Evolutionary conservation across 2,329 filamentous ascomycete genomes (phyloP).

Genomic region (Ophiostoma sp.): DNA sequence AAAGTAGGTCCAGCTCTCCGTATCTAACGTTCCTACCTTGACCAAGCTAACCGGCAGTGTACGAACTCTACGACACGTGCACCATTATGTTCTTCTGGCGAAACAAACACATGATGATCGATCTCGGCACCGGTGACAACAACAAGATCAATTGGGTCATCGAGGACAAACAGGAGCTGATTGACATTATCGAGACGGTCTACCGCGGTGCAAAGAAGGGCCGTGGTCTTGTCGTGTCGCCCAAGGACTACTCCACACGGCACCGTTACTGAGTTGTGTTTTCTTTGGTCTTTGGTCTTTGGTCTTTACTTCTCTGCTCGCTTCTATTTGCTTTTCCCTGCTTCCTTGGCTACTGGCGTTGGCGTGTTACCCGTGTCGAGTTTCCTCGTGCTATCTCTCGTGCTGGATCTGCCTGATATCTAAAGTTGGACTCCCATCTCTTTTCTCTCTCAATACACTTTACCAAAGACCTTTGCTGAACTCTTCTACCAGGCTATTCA

Average conservation of each 20-base stretch:
- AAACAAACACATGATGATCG: constrained; percentile 98
- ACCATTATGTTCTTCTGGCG: constrained; percentile 86
- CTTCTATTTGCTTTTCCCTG: not conserved
- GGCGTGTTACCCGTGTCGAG: not conserved
- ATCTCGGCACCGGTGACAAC: constrained; percentile 97
- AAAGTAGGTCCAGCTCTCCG: constrained; percentile 37
- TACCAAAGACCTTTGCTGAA: not conserved
- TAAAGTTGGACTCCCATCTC: not conserved
- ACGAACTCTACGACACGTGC: constrained; percentile 66
- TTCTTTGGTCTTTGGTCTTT: not conserved
- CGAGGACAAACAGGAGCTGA: constrained; percentile 96
- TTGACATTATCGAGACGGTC: constrained; percentile 97
- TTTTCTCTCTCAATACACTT: not conserved
- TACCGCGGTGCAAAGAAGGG: constrained; percentile 99
- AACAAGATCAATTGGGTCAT: constrained; percentile 53
- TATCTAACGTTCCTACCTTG: constrained; percentile 41
- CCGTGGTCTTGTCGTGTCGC: constrained; percentile 89
- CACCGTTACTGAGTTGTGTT: constrained; percentile 53
- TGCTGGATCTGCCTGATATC: not conserved
- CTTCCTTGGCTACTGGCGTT: not conserved
- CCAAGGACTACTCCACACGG: constrained; percentile 70
- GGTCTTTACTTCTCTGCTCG: not conserved
- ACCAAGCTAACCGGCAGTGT: constrained; percentile 67
- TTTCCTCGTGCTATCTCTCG: not conserved
- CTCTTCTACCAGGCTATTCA: not conserved